A percentile compares a stretch with the other conserved stretches of the same genome.
These are phyloP conservation scores for Aspergillus carlsbadensis DNA, from an alignment of 495 filamentous ascomycete genomes.

Conservation along the genomic window DNA sequence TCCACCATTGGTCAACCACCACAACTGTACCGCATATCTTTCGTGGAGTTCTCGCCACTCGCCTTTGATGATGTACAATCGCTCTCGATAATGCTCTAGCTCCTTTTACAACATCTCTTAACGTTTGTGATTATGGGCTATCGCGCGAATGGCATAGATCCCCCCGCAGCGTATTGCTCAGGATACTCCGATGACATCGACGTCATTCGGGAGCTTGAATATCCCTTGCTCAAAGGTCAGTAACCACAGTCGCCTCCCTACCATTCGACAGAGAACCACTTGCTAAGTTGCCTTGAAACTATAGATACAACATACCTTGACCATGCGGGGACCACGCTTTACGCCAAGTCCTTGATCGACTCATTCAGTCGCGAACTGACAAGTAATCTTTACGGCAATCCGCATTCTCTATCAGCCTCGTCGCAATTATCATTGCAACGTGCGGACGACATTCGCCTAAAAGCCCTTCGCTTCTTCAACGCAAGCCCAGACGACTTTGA, in stretches of 20 bases:
- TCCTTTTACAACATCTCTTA: neutral
- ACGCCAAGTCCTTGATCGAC: conserved; percentile 78
- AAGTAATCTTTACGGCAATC: conserved; percentile 81
- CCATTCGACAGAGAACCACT: neutral
- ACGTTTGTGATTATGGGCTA: neutral
- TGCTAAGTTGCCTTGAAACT: neutral
- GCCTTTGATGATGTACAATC: conserved; percentile 2
- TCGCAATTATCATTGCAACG: conserved; percentile 73
- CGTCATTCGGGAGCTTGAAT: conserved; percentile 66
- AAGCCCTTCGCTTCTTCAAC: conserved; percentile 75
- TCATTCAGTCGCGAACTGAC: conserved; percentile 73
- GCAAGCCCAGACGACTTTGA: conserved; percentile 84
- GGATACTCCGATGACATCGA: conserved; percentile 69
- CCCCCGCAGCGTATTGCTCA: conserved; percentile 19
- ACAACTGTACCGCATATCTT: conserved; percentile 2
- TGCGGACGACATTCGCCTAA: conserved; percentile 73
- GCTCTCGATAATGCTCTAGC: neutral
- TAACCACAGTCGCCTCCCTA: neutral
- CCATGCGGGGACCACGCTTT: conserved; percentile 86
- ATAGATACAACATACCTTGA: conserved; percentile 81
- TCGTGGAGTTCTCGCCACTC: conserved; percentile 5
- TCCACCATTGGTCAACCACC: conserved; percentile 10
- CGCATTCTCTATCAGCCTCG: conserved; percentile 81
- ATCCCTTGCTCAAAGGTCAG: conserved; percentile 80
- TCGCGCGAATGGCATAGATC: neutral